A percentile compares a stretch with the other conserved stretches of the same genome.
These are phyloP conservation scores for Colletotrichum brevisporum DNA, from an alignment of 2,329 filamentous ascomycete species.

Conservation along the genomic window DNA sequence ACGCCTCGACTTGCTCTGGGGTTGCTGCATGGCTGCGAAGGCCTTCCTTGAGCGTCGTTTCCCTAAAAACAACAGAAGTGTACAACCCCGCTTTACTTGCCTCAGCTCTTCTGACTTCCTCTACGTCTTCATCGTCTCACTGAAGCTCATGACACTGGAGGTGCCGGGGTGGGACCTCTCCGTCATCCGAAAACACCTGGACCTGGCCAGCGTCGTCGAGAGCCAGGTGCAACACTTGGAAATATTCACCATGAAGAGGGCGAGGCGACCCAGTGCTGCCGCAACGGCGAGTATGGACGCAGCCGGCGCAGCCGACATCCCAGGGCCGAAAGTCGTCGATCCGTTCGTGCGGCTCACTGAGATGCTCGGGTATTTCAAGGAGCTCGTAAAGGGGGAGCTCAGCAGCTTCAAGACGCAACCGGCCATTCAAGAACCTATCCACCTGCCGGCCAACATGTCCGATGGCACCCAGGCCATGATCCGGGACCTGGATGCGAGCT, in stretches of 20 bases:
- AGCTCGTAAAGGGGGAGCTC: constrained; percentile 37
- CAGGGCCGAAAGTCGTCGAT: constrained; percentile 21
- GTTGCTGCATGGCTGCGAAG: constrained; percentile 57
- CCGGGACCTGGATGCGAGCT: constrained; percentile 45
- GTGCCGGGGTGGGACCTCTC: constrained; percentile 62
- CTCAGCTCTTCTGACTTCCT: constrained; percentile 63
- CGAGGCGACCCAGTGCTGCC: constrained; percentile 18
- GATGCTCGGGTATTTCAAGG: constrained; percentile 41
- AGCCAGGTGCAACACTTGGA: constrained; percentile 50
- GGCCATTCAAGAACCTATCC: constrained; percentile 25
- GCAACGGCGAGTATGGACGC: background rate
- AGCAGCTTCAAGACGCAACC: constrained; percentile 19
- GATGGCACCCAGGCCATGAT: constrained; percentile 44
- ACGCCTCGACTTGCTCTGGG: constrained; percentile 62
- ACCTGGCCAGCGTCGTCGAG: constrained; percentile 49
- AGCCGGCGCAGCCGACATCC: constrained; percentile 11
- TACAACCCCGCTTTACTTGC: constrained; percentile 57
- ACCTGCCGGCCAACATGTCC: constrained; percentile 40
- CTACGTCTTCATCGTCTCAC: constrained; percentile 60
- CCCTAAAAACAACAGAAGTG: constrained; percentile 41
- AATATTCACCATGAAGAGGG: constrained; percentile 45
- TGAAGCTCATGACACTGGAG: constrained; percentile 62
- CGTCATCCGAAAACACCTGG: constrained; percentile 53
- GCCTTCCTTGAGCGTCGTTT: constrained; percentile 57
- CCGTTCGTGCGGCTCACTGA: constrained; percentile 42